Base-by-base conservation (phyloP, 257 asterid genomes). In the Dorcoceras hygrometricum region DNA sequence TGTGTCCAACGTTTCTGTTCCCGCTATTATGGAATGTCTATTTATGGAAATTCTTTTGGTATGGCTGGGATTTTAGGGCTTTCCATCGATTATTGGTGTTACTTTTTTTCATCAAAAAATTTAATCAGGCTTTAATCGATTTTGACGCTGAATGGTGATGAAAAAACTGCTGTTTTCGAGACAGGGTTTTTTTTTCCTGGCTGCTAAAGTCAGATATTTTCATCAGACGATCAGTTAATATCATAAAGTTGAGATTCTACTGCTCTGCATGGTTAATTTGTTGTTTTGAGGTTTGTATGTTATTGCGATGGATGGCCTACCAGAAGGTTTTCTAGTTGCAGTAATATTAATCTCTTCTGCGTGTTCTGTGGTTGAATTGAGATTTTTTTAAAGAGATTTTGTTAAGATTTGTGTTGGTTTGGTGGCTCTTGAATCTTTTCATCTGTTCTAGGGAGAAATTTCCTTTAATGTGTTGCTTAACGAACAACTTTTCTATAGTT, bases 21-120 rank as follows among this genome's bases (percentile, higher is more conserved):
- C 76, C 26, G 68, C 73, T 65, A 67, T 67, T 78, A 54, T 59
- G 79, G 82, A 77, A 77, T 34, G 69, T 6, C 53, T 63, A 16
- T 26, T 48, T 71, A 32, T 25, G 72, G 75, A 23, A 67, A 25
- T 59, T 59, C 70, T 39, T 20, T 46, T 28, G 65, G 61, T 51
- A 11, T 65, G 8, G 54, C 18, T 4, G 22, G 53, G 53, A 46
- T 18, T 32, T 46, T 46, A 46, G 8, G 22, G 54, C 19, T 46
- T n/a, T n/a, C n/a, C n/a, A n/a, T n/a, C n/a, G n/a, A n/a, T n/a
- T n/a, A n/a, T n/a, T n/a, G n/a, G n/a, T n/a, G n/a, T n/a, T n/a
- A n/a, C n/a, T n/a, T n/a, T n/a, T n/a, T n/a, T n/a, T n/a, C n/a
- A n/a, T n/a, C n/a, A n/a, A n/a, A n/a, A n/a, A n/a, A n/a, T n/a